Evolutionary conservation across 257 asterid species (phyloP).

Genomic region (Solanum peruvianum): DNA sequence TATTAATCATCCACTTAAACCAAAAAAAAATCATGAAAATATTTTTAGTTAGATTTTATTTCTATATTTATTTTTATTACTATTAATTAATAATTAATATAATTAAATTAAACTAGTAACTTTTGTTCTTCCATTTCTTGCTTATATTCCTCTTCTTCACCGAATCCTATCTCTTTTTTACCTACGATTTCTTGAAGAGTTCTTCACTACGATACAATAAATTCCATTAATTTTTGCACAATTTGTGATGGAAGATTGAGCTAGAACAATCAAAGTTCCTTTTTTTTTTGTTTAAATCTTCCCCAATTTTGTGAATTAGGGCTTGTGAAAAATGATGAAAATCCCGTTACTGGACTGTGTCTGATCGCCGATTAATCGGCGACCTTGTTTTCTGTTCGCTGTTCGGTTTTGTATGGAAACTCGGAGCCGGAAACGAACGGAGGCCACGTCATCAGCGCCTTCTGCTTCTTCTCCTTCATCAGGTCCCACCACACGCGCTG

Average conservation of each 20-base stretch:
- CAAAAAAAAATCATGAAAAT: background rate
- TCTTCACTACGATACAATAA: background rate
- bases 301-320: conserved; percentile 19
- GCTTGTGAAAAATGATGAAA: conserved; percentile 23
- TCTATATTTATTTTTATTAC: background rate
- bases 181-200: background rate
- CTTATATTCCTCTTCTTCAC: background rate
- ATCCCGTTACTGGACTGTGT: conserved; percentile 26
- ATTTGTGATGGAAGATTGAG: conserved; percentile 8
- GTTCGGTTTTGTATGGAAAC: conserved; percentile 95
- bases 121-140: background rate
- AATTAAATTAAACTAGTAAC: background rate
- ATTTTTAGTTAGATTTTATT: background rate
- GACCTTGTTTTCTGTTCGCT: conserved; percentile 32
- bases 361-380: conserved; percentile 98
- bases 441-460: conserved; percentile 97
- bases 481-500: background rate
- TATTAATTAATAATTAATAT: no score
- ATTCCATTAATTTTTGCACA: background rate
- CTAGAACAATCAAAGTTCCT: conserved; percentile 4
- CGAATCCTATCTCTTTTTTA: background rate
- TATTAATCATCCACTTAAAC: background rate
- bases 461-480: conserved; percentile 19
- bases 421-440: conserved; percentile 99
- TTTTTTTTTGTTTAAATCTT: background rate